Conservation (phyloP, 805 yeast genomes). For the Candida rishiriensis region DNA sequence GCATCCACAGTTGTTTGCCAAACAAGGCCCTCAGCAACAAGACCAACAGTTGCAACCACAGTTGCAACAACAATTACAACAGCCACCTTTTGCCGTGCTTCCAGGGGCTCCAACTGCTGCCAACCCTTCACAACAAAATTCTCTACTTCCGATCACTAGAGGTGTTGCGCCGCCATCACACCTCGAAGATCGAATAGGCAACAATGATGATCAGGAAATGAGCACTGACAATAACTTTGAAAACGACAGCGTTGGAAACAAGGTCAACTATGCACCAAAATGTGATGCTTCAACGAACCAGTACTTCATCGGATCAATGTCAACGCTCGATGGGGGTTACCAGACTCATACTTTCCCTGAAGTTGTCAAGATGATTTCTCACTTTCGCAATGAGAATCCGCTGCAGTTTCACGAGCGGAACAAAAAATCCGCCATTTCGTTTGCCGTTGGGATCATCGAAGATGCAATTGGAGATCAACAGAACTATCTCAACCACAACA, state of each 20-base stretch:
- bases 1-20: slow-evolving; percentile 5
- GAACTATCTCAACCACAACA: slow-evolving; percentile 2
- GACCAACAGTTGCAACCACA: slow-evolving; percentile 2
- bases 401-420: slow-evolving; percentile 31
- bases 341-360: slow-evolving; percentile 55
- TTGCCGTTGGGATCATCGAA: slow-evolving; percentile 42
- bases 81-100: not conserved
- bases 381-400: slow-evolving; percentile 37
- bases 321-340: slow-evolving; percentile 28
- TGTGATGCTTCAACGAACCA: slow-evolving; percentile 63
- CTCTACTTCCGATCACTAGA: too few relatives aligned
- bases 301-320: slow-evolving; percentile 53
- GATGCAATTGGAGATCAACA: slow-evolving; percentile 28
- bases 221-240: not conserved
- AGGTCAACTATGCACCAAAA: slow-evolving; percentile 31
- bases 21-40: not conserved
- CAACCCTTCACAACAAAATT: not conserved
- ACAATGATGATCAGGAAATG: not conserved
- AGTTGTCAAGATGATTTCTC: slow-evolving; percentile 42
- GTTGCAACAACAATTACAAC: slow-evolving; percentile 1
- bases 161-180: too few relatives aligned
- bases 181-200: too few relatives aligned
- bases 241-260: not conserved
- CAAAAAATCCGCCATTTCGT: slow-evolving; percentile 38
- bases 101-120: not conserved